Base-by-base conservation (phyloP, 2,329 filamentous ascomycete genomes). In the Metarhizium anisopliae region DNA sequence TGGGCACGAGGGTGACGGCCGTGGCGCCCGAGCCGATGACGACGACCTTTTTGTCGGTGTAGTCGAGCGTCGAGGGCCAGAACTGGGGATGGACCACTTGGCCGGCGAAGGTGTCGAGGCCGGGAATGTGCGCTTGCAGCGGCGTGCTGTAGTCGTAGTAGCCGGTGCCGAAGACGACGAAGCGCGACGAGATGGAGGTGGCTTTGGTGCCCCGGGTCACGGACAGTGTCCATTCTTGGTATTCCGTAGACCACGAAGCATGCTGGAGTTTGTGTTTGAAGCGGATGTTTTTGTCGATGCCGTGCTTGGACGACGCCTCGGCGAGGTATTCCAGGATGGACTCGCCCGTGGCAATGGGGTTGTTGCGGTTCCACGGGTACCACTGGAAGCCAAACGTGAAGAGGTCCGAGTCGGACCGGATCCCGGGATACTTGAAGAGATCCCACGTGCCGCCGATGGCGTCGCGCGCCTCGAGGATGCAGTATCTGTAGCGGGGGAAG, bases 391-490 rank as follows among this genome's bases (percentile, higher is more conserved):
- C 81, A 59, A 84, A 85, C 0, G 81, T 84, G 61, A 77, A 77
- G 8, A 85, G 72, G 63, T 85, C 82, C 0, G 81, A 83, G 58
- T 85, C 81, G 3, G 82, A 84, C 50, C 82, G 75, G 59, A 89
- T 85, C 7, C 89, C 86, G 0, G 87, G 88, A 61, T 90, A 92
- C 45, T 77, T 81, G 73, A 90, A 93, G 2, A 91, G 72, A 63
- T 86, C 84, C 89, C 89, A 92, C 0, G 89, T 93, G 1, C 89
- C 89, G 1, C 89, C 89, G 8, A 92, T 74, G 32, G 76, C 72
- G 51, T 78, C 73, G 36, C 89, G 83, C 2, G 76, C 78, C 67
- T 93, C 89, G 18, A 92, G 76, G 35, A 93, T 81, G 16, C 79
- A 76, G 64, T 87, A 91, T 3, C 68, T 78, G 47, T 77, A 71